Base-by-base conservation (phyloP, 805 yeast genomes). In the Sungouiella blattae region DNA sequence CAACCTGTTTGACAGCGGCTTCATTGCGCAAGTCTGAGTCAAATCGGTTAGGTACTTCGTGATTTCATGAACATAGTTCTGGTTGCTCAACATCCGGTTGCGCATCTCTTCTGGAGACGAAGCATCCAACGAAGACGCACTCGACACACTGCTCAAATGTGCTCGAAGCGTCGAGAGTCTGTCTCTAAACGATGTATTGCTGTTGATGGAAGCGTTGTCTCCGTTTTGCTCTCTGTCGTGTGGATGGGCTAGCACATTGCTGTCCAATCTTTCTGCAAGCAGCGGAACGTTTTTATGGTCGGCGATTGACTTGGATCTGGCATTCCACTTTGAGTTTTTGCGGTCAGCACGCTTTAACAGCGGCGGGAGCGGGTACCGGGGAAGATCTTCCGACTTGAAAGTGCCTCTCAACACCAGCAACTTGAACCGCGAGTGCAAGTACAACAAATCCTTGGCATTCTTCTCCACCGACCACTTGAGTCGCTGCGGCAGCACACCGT, bases 401-500 rank as follows among this genome's bases (percentile, higher is more conserved):
- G 40, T 39, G 21, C 49, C 50, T n/a, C 49, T 28, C 22, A 47
- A 33, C 5, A 41, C 38, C 16, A 41, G 44, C 47, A 80, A 64
- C 52, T 78, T 80, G 43, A 89, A 64, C 36, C 77, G 73, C 13
- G 83, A 75, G 55, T 89, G 94, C 36, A 91, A 67, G 17, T 69
- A 70, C n/a, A 75, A 62, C 28, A 93, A 67, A 43, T 88, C 96
- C 47, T 79, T 77, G 31, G 81, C 76, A 15, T 78, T 82, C 49
- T 82, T 83, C 18, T 77, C 69, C 5, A 93, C 75, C 1, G 81
- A 67, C 98, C 98, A 93, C 47, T 77, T 76, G 48, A 88, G 64
- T 35, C 88, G 63, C 37, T 80, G 77, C 5, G 78, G 75, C 2
- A 96, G 96, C 21, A 88, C 77, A 5, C 98, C 98, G 53, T 93